A percentile compares a stretch with the other conserved stretches of the same genome.
These are phyloP conservation scores for Ajuga chamaepitys DNA, from an alignment of 257 asterid genomes.

Conservation along the genomic window DNA sequence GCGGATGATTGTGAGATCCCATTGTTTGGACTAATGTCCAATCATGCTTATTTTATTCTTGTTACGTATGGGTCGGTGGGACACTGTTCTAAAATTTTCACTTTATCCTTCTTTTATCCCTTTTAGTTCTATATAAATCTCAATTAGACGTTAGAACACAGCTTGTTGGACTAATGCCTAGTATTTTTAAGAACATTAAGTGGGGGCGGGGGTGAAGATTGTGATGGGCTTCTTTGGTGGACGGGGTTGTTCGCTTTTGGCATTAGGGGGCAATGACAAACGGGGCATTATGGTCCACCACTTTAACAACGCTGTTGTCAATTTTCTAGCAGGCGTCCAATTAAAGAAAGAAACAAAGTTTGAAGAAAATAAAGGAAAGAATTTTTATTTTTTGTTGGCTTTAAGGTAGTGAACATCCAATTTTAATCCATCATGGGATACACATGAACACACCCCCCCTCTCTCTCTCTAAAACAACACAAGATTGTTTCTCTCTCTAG, in stretches of 20 bases:
- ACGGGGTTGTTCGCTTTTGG: constrained; percentile 32
- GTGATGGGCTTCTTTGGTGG: constrained; percentile 27
- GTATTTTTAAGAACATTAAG: too few species aligned
- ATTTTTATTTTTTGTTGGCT: constrained; percentile 17
- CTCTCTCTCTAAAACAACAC: not conserved
- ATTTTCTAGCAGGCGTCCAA: constrained; percentile 12
- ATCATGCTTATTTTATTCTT: constrained; percentile 6
- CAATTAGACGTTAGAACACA: too few species aligned
- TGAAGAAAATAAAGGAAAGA: not conserved
- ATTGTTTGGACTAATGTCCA: constrained; percentile 33
- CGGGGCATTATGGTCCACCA: constrained; percentile 33
- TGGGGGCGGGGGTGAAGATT: not conserved
- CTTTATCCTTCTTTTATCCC: too few species aligned
- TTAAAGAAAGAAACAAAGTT: constrained; percentile 14
- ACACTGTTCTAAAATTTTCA: too few species aligned
- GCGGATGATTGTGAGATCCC: constrained; percentile 25
- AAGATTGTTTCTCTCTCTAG: not conserved
- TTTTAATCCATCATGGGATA: constrained; percentile 23
- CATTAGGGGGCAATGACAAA: not conserved
- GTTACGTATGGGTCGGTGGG: too few species aligned
- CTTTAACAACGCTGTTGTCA: constrained; percentile 25
- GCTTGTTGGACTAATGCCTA: too few species aligned
- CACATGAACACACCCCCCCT: not conserved
- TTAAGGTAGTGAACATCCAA: constrained; percentile 17
- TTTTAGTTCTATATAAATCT: too few species aligned